Conservation (phyloP, 2,329 filamentous ascomycete species). For the Verticillium albo-atrum region DNA sequence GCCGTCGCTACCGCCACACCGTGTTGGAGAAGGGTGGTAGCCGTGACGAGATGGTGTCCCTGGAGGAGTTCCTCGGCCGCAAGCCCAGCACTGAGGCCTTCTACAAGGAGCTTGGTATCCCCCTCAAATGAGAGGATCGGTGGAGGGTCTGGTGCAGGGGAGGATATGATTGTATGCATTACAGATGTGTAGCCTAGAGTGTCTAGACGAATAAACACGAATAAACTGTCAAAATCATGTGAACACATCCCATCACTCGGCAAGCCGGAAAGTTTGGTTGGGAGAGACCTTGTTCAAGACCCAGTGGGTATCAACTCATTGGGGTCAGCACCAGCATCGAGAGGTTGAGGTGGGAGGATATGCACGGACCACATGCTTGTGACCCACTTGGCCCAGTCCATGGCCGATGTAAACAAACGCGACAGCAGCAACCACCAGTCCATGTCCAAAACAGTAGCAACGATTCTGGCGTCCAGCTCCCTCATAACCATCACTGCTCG, state of each 20-base stretch:
- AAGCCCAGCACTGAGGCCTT: constrained; percentile 76
- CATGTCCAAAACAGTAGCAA: constrained; percentile 2
- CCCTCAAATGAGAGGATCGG: constrained; percentile 3
- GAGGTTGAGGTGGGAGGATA: no score
- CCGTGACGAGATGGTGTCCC: constrained; percentile 74
- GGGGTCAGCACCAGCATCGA: no score
- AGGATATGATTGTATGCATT: not conserved
- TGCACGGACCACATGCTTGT: not conserved
- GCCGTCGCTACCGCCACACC: constrained; percentile 70
- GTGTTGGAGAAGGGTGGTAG: constrained; percentile 75
- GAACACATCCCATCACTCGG: no score
- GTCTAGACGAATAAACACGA: not conserved
- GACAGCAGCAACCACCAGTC: constrained; percentile 4
- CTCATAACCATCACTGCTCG: not conserved
- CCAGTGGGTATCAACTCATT: not conserved
- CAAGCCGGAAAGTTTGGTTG: no score
- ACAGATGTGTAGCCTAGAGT: not conserved
- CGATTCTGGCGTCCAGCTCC: constrained; percentile 3
- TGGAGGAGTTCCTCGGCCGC: constrained; percentile 74
- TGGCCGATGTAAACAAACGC: constrained; percentile 17
- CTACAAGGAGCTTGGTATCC: constrained; percentile 66
- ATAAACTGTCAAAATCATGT: not conserved
- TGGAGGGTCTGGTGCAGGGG: not conserved
- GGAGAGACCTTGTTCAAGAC: not conserved
- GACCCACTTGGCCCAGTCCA: constrained; percentile 6